Conservation (phyloP, 1,139 yeast genomes). For the Debaryomyces singareniensis region DNA sequence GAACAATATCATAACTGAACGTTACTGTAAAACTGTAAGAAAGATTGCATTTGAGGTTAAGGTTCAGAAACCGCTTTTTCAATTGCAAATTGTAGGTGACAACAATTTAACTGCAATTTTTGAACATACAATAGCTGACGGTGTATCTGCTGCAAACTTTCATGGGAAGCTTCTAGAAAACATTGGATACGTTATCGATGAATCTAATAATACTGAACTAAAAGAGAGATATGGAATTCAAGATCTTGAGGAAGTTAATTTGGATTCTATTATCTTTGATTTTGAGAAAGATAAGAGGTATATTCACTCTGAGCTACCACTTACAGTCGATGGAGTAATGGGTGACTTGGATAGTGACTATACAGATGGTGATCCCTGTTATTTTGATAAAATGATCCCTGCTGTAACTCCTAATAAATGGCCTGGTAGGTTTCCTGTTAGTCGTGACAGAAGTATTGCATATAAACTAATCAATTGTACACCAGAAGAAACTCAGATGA, state of each 20-base stretch:
- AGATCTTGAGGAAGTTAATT: slow-evolving; percentile 5
- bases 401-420: slow-evolving; percentile 18
- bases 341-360: slow-evolving; percentile 21
- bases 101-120: slow-evolving; percentile 21
- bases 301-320: slow-evolving; percentile 25
- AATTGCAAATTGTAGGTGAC: slow-evolving; percentile 20
- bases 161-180: slow-evolving; percentile 31
- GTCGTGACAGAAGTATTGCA: slow-evolving; percentile 14
- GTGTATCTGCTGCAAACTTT: slow-evolving; percentile 32
- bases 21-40: slow-evolving; percentile 23
- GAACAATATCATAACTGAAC: slow-evolving; percentile 19
- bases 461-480: slow-evolving; percentile 28
- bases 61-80: slow-evolving; percentile 24
- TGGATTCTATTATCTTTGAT: slow-evolving; percentile 18
- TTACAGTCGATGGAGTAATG: slow-evolving; percentile 26
- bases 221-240: slow-evolving; percentile 4
- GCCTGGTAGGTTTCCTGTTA: slow-evolving; percentile 27
- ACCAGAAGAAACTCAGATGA: slow-evolving; percentile 19
- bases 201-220: slow-evolving; percentile 9
- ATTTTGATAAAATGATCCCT: slow-evolving; percentile 20
- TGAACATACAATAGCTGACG: slow-evolving; percentile 41
- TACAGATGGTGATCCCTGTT: slow-evolving; percentile 17
- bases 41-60: slow-evolving; percentile 20
- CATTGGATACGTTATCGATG: slow-evolving; percentile 18
- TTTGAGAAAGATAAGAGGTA: slow-evolving; percentile 12